Conservation (phyloP, 495 filamentous ascomycete genomes). For the Chaetomium tenue region DNA sequence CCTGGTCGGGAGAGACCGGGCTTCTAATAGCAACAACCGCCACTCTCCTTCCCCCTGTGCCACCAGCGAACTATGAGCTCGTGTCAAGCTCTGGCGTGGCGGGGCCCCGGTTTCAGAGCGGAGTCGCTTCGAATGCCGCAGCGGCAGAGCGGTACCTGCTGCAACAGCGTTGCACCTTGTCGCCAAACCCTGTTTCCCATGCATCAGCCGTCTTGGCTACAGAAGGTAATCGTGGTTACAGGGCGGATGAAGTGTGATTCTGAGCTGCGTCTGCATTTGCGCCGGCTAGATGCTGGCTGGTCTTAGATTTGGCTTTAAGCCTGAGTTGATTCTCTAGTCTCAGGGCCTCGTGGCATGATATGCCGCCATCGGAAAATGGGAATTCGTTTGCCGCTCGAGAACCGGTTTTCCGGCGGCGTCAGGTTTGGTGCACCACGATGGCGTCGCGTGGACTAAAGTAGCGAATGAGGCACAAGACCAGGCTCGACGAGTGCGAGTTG, state of each 20-base stretch:
- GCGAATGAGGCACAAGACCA: slow-evolving; percentile 8
- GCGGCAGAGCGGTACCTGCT: not conserved
- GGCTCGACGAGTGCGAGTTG: not conserved
- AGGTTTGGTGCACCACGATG: not conserved
- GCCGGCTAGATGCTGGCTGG: too few relatives aligned
- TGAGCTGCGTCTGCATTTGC: too few relatives aligned
- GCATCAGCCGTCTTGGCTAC: slow-evolving; percentile 13
- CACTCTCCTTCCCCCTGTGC: slow-evolving; percentile 19
- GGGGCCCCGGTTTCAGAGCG: not conserved
- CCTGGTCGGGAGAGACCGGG: slow-evolving; percentile 17
- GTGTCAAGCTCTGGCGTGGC: slow-evolving; percentile 9
- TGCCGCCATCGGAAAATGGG: not conserved
- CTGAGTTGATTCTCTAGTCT: not conserved
- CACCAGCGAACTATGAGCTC: not conserved
- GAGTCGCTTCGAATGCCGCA: slow-evolving; percentile 1
- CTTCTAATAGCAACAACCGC: slow-evolving; percentile 22
- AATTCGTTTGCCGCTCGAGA: not conserved
- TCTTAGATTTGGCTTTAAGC: not conserved
- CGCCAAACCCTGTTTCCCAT: slow-evolving; percentile 14
- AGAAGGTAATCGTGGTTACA: not conserved
- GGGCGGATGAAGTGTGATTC: too few relatives aligned
- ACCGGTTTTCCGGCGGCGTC: not conserved
- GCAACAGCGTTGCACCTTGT: not conserved
- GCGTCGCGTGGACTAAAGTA: not conserved
- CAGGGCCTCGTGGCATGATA: not conserved